These are phyloP conservation scores for Cynanchum wilfordii DNA, from an alignment of 257 asterid species.

Conservation along the genomic window DNA sequence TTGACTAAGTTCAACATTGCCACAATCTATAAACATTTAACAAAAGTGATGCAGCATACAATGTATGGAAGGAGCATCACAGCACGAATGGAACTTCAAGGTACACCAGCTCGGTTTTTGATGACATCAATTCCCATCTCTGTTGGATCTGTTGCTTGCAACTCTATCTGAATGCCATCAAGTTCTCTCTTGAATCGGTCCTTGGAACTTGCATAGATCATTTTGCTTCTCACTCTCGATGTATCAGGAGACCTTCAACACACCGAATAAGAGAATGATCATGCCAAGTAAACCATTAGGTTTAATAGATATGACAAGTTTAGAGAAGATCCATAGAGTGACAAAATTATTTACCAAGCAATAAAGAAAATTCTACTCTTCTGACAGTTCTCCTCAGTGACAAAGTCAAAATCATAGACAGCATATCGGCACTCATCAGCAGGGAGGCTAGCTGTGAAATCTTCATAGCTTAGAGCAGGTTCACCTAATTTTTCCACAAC, in stretches of 20 bases:
- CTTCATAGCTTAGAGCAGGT: constrained; percentile 32
- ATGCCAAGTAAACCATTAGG: not conserved
- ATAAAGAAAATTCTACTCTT: constrained; percentile 42
- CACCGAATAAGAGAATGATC: not conserved
- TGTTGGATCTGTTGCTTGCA: constrained; percentile 44
- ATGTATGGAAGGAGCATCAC: constrained; percentile 11
- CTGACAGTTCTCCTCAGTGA: constrained; percentile 33
- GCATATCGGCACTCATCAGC: constrained; percentile 43
- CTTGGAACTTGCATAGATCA: constrained; percentile 45
- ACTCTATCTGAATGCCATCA: constrained; percentile 44
- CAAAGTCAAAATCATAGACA: constrained; percentile 35
- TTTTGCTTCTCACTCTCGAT: constrained; percentile 37
- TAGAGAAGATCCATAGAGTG: not conserved
- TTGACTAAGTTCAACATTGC: constrained; percentile 28
- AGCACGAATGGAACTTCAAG: constrained; percentile 11
- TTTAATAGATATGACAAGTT: not conserved
- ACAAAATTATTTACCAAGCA: constrained; percentile 26
- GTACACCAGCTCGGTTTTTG: constrained; percentile 30
- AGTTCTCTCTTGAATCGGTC: constrained; percentile 43
- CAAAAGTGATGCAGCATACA: constrained; percentile 15
- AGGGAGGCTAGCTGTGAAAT: constrained; percentile 35
- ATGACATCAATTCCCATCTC: constrained; percentile 34
- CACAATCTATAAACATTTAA: constrained; percentile 30
- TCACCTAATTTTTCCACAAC: constrained; percentile 40
- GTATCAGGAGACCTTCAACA: constrained; percentile 35